Base-by-base conservation (phyloP, 1,284 basidiomycete species). In the Cystobasidiaceae sp. region DNA sequence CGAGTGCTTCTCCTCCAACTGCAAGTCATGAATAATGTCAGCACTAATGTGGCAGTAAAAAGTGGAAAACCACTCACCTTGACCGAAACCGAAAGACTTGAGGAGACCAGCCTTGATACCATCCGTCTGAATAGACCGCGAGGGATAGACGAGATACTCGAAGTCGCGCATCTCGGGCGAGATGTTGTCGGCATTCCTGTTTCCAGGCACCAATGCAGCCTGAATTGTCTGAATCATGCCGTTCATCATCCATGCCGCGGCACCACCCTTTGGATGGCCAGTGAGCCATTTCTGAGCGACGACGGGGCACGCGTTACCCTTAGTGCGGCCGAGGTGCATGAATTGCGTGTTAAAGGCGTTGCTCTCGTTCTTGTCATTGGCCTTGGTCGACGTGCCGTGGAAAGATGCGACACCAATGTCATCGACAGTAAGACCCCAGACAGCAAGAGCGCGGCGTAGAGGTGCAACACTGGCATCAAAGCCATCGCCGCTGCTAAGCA, bases 11-110 rank as follows among this genome's bases (percentile, higher is more conserved):
- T 68, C 94, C 96, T 69, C 94, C 96, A 71, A 97, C 93, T 62
- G 59, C n/a, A 32, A 25, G 49, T 23, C 15, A 17, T 30, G 13
- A 4, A 45, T 33, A 30, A 21, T 39, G 37, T 60, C 60, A 63
- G 33, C 43, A 13, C 13, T 30, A 5, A 19, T 37, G 11, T 17
- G n/a, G 15, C 3, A 23, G 27, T 25, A 9, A 21, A 9, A 7
- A 13, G 15, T 6, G 15, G 7, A 4, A 11, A 8, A 11, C 9
- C 9, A 64, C 61, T 23, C 11, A 75, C 74, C 61, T 84, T 98
- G 96, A 74, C 94, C 96, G 82, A 98, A 98, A 73, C 96, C 96
- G 80, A 98, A 98, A 19, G 93, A 97, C 3, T 94, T 97, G 82
- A 78, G 71, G 37, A 73, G 70, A 64, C 62, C 43, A 51, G 63